phyloP scores from a whole-genome alignment of 192 early-diverging fungal genomes.

The Mortierella alpina region DNA sequence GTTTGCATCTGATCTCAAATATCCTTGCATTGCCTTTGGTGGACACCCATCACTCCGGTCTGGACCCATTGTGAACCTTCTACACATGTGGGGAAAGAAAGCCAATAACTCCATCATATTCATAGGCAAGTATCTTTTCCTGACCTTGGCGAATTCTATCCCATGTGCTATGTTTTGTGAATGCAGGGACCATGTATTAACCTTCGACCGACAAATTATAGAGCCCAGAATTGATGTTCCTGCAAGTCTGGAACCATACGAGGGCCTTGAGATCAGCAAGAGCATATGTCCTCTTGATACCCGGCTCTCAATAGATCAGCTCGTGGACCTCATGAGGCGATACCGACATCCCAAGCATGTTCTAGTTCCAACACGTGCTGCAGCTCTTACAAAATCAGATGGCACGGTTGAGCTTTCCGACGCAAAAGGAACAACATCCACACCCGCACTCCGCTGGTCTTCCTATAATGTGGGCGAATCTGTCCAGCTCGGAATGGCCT shows the following conservation, averaged over 20 bases:
- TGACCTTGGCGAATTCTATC: background rate
- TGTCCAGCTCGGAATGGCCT: constrained; percentile 41
- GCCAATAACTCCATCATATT: constrained; percentile 60
- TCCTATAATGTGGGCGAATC: constrained; percentile 35
- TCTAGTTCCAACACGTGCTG: constrained; percentile 31
- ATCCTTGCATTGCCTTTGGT: constrained; percentile 74
- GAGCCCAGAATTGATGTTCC: constrained; percentile 52
- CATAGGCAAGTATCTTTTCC: constrained; percentile 44
- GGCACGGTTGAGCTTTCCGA: constrained; percentile 24
- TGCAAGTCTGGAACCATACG: constrained; percentile 44
- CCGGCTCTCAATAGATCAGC: constrained; percentile 46
- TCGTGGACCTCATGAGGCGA: constrained; percentile 42
- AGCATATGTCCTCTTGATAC: constrained; percentile 48
- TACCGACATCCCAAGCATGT: constrained; percentile 44
- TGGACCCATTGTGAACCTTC: constrained; percentile 56
- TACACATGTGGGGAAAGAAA: constrained; percentile 60
- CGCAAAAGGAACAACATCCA: constrained; percentile 28
- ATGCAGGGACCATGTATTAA: background rate
- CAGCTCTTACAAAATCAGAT: constrained; percentile 8
- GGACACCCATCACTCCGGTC: constrained; percentile 58
- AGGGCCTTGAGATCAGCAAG: constrained; percentile 48
- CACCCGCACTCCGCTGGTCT: constrained; percentile 29
- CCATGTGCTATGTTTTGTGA: background rate
- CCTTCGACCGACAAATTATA: background rate
- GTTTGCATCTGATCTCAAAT: constrained; percentile 50